Evolutionary conservation across 1,284 basidiomycete genomes (phyloP).

Genomic region (Trametes versicolor): DNA sequence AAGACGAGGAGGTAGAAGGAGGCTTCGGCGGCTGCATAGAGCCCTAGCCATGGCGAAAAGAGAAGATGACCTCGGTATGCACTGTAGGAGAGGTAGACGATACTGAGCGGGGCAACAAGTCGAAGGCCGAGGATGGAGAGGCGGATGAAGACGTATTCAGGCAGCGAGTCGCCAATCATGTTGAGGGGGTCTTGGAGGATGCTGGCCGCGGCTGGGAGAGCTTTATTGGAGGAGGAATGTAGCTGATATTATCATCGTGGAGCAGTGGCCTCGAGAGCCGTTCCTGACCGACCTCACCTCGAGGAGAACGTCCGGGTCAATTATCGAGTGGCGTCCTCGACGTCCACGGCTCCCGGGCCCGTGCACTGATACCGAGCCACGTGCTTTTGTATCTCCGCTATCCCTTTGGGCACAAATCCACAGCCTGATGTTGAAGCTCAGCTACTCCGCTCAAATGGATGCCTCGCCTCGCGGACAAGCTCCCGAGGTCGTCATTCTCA

Average conservation of each 20-base stretch:
- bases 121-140: constrained; percentile 57
- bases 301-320: constrained; percentile 12
- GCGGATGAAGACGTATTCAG: constrained; percentile 66
- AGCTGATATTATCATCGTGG: constrained; percentile 24
- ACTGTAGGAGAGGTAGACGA: constrained; percentile 49
- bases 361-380: neutral
- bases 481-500: constrained; percentile 21
- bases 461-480: constrained; percentile 8
- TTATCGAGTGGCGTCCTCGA: neutral
- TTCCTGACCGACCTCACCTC: constrained; percentile 15
- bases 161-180: constrained; percentile 50
- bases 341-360: too few relatives aligned
- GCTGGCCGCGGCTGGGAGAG: neutral
- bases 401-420: neutral
- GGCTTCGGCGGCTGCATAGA: constrained; percentile 54
- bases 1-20: constrained; percentile 61
- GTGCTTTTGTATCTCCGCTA: neutral
- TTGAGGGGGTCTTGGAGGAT: neutral
- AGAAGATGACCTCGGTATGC: constrained; percentile 41
- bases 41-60: constrained; percentile 44
- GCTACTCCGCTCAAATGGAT: constrained; percentile 7
- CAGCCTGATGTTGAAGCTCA: neutral
- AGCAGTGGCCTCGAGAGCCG: constrained; percentile 10
- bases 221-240: constrained; percentile 3
- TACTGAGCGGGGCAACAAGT: constrained; percentile 58